Evolutionary conservation across 495 filamentous ascomycete genomes (phyloP).

Genomic region (Neurospora sp.): DNA sequence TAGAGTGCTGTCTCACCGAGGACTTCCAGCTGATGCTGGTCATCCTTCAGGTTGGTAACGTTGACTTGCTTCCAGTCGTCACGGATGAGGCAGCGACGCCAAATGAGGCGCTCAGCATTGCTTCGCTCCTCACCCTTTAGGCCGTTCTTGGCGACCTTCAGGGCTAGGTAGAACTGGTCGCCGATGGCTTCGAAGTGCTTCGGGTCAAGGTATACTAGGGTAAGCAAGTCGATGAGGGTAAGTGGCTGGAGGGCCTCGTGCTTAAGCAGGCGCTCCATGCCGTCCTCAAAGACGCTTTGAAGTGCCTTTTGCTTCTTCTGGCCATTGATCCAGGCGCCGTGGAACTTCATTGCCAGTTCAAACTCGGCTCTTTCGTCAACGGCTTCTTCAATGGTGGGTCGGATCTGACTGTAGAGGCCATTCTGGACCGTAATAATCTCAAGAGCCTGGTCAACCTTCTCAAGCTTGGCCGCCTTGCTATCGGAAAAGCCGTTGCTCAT

Average conservation of each 20-base stretch:
- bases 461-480: conserved; percentile 20
- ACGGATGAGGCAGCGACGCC: conserved; percentile 69
- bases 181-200: conserved; percentile 28
- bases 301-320: conserved; percentile 54
- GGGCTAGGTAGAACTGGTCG: conserved; percentile 59
- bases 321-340: conserved; percentile 36
- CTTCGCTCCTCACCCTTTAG: conserved; percentile 42
- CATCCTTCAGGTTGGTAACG: conserved; percentile 42
- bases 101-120: conserved; percentile 60
- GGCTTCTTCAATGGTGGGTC: conserved; percentile 49
- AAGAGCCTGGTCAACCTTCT: conserved; percentile 48
- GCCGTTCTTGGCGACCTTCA: conserved; percentile 53
- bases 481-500: conserved; percentile 21
- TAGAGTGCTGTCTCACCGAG: conserved; percentile 43
- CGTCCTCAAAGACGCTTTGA: conserved; percentile 50
- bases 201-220: conserved; percentile 47
- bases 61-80: conserved; percentile 66
- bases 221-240: conserved; percentile 72
- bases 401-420: conserved; percentile 45
- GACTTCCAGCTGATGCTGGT: conserved; percentile 32
- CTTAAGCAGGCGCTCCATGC: conserved; percentile 53
- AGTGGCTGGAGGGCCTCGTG: conserved; percentile 56
- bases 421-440: conserved; percentile 66
- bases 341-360: conserved; percentile 61
- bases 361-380: conserved; percentile 70